A percentile compares a stretch with the other conserved stretches of the same genome.
Conservation (phyloP, 192 early-diverging fungal species). For the Anaeromyces robustus region DNA sequence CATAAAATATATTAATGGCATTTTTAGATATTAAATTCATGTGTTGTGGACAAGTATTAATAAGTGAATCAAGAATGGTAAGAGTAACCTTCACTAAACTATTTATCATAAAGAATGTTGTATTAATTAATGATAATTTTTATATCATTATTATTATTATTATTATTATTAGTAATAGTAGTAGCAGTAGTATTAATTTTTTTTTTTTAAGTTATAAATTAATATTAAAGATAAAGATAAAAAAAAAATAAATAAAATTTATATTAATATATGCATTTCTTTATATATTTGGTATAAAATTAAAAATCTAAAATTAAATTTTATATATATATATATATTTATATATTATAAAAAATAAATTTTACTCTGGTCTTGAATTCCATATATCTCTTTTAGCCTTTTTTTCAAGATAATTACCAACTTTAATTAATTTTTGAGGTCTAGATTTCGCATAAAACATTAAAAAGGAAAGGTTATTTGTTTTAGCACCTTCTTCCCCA, state of each 20-base stretch:
- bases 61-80: not conserved
- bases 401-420: conserved; percentile 65
- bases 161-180: no score
- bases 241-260: no score
- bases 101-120: no score
- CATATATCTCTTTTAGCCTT: conserved; percentile 47
- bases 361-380: conserved; percentile 41
- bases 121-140: no score
- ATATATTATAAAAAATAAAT: not conserved
- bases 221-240: no score
- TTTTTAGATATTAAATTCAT: not conserved
- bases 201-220: no score
- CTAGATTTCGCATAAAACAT: conserved; percentile 75
- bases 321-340: no score
- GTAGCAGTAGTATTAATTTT: no score
- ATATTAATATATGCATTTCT: no score
- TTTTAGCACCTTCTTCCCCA: conserved; percentile 54
- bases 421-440: conserved; percentile 79
- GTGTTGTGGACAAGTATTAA: not conserved
- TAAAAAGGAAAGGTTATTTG: conserved; percentile 69
- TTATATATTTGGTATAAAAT: no score
- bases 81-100: not conserved
- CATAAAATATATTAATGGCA: not conserved
- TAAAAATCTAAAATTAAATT: no score
- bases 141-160: no score